phyloP scores from a whole-genome alignment of 495 filamentous ascomycete genomes.

The Neurospora tetraspora region DNA sequence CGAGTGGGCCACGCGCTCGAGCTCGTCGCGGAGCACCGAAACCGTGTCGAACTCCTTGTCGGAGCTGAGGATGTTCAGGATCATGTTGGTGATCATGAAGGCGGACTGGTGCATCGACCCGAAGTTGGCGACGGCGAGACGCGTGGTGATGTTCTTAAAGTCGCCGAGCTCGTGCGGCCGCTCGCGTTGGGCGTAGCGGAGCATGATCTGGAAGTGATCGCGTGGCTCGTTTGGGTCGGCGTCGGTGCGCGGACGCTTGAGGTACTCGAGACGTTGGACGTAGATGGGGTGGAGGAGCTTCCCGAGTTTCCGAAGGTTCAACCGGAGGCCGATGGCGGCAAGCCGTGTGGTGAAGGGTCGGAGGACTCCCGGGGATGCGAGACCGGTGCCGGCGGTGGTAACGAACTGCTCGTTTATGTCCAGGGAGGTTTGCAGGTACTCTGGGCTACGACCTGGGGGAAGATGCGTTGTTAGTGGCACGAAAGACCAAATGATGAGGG shows the following conservation, averaged over 20 bases:
- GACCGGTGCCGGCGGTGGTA: not conserved
- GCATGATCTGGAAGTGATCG: constrained; percentile 30
- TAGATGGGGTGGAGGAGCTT: constrained; percentile 16
- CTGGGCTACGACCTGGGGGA: not conserved
- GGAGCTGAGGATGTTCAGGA: constrained; percentile 22
- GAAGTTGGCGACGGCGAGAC: constrained; percentile 18
- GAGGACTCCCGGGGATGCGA: not conserved
- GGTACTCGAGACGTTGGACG: not conserved
- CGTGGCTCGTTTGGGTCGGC: constrained; percentile 11
- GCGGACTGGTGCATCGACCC: constrained; percentile 21
- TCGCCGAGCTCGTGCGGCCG: constrained; percentile 23
- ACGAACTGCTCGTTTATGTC: not conserved
- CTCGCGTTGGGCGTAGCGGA: constrained; percentile 22
- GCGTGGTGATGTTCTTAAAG: constrained; percentile 18
- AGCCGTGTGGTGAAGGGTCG: not conserved
- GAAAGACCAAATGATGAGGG: constrained; percentile 17
- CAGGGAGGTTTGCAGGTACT: not conserved
- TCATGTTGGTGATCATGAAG: constrained; percentile 12
- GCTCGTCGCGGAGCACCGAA: constrained; percentile 24
- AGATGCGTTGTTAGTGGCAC: not conserved
- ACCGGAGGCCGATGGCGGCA: not conserved
- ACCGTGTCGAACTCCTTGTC: constrained; percentile 28
- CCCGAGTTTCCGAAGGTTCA: not conserved
- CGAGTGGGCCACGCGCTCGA: constrained; percentile 3
- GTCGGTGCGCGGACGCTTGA: not conserved